Percentiles rank a stretch among this genome's conserved stretches.
phyloP scores from a whole-genome alignment of 257 asterid genomes.

The Leptodermis oblonga region DNA sequence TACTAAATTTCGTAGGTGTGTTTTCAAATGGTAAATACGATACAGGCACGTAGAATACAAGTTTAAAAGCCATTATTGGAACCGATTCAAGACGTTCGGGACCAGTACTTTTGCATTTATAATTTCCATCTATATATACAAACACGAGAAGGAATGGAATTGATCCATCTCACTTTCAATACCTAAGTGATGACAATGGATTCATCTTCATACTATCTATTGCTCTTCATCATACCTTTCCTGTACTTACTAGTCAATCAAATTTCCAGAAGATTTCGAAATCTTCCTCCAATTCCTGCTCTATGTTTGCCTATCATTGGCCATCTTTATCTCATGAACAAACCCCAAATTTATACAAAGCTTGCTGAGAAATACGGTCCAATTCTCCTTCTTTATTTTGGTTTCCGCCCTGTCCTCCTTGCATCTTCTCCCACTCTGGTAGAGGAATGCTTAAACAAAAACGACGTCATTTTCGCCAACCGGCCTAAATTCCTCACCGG shows the following conservation, averaged over 20 bases:
- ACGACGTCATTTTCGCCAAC: constrained; percentile 48
- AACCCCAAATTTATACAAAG: constrained; percentile 29
- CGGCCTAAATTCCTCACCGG: constrained; percentile 36
- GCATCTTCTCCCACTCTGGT: constrained; percentile 40
- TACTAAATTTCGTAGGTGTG: too few relatives aligned
- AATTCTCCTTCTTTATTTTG: constrained; percentile 46
- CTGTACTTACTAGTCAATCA: not conserved
- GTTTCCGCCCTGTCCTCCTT: constrained; percentile 43
- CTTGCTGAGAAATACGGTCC: constrained; percentile 48
- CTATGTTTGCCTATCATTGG: constrained; percentile 44
- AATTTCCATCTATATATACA: too few relatives aligned
- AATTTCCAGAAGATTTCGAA: not conserved
- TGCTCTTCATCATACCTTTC: not conserved
- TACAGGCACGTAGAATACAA: too few relatives aligned
- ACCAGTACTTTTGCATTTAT: too few relatives aligned
- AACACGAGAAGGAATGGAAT: too few relatives aligned
- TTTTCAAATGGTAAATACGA: too few relatives aligned
- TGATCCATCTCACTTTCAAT: too few relatives aligned
- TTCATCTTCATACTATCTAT: not conserved
- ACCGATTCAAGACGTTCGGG: too few relatives aligned
- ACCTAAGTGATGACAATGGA: too few relatives aligned
- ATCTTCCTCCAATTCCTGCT: constrained; percentile 45
- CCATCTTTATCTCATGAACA: constrained; percentile 54
- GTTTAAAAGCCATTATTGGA: too few relatives aligned
- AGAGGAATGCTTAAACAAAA: constrained; percentile 62